Conservation (phyloP, 2,329 filamentous ascomycete species). For the Aspergillus pseudonomiae region DNA sequence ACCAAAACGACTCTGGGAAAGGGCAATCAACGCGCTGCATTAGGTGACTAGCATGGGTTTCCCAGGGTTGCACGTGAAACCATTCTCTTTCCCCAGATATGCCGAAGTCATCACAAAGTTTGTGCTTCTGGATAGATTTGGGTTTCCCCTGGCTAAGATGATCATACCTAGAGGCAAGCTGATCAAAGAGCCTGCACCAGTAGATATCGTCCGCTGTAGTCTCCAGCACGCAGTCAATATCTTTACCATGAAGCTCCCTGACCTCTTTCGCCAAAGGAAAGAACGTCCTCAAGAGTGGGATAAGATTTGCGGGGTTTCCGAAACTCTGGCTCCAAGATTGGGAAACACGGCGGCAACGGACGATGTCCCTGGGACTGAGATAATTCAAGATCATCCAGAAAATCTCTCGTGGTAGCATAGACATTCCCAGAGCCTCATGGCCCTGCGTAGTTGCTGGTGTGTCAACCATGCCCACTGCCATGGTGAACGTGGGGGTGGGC, state of each 20-base stretch:
- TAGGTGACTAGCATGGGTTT: constrained; percentile 42
- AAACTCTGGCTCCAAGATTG: constrained; percentile 55
- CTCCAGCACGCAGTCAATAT: neutral
- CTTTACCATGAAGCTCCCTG: constrained; percentile 35
- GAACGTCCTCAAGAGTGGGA: constrained; percentile 52
- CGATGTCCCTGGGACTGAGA: constrained; percentile 54
- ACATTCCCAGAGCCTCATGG: constrained; percentile 24
- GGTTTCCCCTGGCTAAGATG: constrained; percentile 55
- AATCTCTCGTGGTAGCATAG: constrained; percentile 58
- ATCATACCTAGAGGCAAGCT: constrained; percentile 58
- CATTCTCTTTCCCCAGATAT: constrained; percentile 41
- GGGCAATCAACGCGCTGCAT: constrained; percentile 35
- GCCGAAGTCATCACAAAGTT: constrained; percentile 41
- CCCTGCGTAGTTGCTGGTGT: neutral
- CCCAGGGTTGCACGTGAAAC: constrained; percentile 47
- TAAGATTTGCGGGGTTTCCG: constrained; percentile 50
- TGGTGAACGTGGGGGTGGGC: neutral
- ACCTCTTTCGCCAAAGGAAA: constrained; percentile 60
- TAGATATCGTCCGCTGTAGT: constrained; percentile 9
- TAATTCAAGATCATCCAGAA: constrained; percentile 58
- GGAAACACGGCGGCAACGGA: constrained; percentile 58
- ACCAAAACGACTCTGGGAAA: constrained; percentile 54
- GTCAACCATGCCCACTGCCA: neutral
- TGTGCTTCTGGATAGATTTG: constrained; percentile 50
- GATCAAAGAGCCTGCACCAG: constrained; percentile 47